phyloP scores from a whole-genome alignment of 805 yeast genomes.

The Sugiyamaella valdiviana region DNA sequence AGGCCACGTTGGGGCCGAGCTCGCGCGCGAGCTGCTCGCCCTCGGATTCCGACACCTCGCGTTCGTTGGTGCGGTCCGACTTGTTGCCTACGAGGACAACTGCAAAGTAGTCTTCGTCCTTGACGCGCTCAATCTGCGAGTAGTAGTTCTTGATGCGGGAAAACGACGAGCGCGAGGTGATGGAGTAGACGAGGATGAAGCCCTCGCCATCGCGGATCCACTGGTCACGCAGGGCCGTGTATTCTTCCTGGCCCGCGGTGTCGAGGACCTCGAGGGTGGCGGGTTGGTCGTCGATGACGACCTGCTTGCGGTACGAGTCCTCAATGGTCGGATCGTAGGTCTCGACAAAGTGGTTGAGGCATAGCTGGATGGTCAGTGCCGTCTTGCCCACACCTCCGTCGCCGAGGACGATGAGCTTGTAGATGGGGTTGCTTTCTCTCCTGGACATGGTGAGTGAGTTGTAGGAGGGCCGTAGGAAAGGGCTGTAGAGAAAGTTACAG shows the following conservation, averaged over 20 bases:
- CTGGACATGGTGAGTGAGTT: constrained; percentile 10
- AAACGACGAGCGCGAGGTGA: constrained; percentile 77
- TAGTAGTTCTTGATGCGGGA: constrained; percentile 77
- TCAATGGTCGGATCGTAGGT: constrained; percentile 98
- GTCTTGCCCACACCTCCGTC: constrained; percentile 99
- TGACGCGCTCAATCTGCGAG: constrained; percentile 72
- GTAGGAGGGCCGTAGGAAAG: too few relatives aligned
- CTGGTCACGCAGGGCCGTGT: constrained; percentile 67
- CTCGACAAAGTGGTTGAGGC: constrained; percentile 88
- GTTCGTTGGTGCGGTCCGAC: constrained; percentile 66
- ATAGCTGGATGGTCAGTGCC: constrained; percentile 80
- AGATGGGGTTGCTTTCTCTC: constrained; percentile 35
- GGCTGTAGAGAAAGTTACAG: too few relatives aligned
- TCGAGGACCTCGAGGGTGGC: constrained; percentile 79
- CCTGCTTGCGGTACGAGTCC: constrained; percentile 60
- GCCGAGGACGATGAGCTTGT: constrained; percentile 91
- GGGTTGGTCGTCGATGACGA: constrained; percentile 71
- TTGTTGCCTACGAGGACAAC: constrained; percentile 92
- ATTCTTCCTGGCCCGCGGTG: constrained; percentile 90
- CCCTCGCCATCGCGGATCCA: constrained; percentile 96
- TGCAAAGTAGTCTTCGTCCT: constrained; percentile 49
- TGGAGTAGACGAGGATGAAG: constrained; percentile 78
- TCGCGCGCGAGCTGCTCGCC: constrained; percentile 71
- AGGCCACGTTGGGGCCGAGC: constrained; percentile 46
- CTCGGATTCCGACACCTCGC: constrained; percentile 76